These are phyloP conservation scores for Aureobasidium sp. DNA, from an alignment of 2,329 filamentous ascomycete species.

Conservation along the genomic window DNA sequence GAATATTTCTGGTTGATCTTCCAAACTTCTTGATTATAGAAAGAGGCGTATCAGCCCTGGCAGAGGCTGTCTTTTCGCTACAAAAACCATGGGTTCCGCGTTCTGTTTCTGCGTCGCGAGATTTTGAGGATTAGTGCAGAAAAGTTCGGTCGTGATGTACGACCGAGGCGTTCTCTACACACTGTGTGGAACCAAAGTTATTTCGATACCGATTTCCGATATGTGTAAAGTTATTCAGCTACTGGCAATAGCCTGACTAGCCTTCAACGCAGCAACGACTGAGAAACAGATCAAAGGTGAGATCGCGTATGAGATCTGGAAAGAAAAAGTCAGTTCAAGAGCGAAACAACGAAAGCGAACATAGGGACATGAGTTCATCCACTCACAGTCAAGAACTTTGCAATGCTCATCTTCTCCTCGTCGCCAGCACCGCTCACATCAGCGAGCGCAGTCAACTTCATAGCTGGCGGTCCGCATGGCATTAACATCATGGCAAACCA, in stretches of 20 bases:
- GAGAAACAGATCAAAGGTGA: constrained; percentile 49
- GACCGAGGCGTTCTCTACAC: too few species aligned
- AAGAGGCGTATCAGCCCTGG: too few species aligned
- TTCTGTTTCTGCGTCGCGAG: too few species aligned
- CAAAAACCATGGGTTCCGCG: too few species aligned
- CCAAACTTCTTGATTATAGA: too few species aligned
- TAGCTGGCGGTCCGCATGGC: constrained; percentile 61
- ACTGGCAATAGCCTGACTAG: constrained; percentile 37
- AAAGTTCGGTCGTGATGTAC: too few species aligned
- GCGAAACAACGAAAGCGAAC: not conserved
- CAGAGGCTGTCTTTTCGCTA: too few species aligned
- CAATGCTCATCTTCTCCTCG: constrained; percentile 58
- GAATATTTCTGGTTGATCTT: too few species aligned
- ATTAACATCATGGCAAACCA: constrained; percentile 73
- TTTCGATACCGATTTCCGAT: too few species aligned
- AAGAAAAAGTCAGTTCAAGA: not conserved
- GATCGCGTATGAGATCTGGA: constrained; percentile 46
- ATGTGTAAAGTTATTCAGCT: not conserved
- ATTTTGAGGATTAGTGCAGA: too few species aligned
- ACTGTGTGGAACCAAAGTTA: too few species aligned
- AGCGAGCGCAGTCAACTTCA: constrained; percentile 59
- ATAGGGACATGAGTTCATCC: too few species aligned
- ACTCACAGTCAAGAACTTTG: constrained; percentile 56
- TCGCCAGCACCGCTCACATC: constrained; percentile 54
- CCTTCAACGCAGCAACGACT: constrained; percentile 48